phyloP scores from a whole-genome alignment of 225 moss, liverwort and hornwort species.

The Ulota crispa region DNA sequence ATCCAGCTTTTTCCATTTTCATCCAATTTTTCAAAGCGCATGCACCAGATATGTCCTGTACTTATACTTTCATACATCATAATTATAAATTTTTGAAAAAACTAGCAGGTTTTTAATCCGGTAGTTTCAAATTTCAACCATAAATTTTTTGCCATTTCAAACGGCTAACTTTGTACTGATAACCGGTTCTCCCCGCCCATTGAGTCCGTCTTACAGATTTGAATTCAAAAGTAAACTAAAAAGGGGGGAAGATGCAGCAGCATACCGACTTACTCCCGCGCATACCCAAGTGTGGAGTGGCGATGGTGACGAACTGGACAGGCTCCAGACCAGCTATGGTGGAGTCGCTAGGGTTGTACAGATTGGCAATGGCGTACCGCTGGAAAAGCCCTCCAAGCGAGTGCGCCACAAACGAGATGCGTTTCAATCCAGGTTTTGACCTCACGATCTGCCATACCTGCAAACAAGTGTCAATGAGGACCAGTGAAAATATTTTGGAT shows the following conservation, averaged over 20 bases:
- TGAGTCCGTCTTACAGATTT: too few species aligned
- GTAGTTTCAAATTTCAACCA: too few species aligned
- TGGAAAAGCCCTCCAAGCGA: slow-evolving; percentile 90
- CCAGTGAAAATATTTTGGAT: too few species aligned
- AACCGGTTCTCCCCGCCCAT: too few species aligned
- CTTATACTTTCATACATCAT: too few species aligned
- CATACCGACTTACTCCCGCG: slow-evolving; percentile 85
- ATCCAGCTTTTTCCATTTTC: too few species aligned
- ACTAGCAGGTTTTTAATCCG: too few species aligned
- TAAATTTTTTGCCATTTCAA: too few species aligned
- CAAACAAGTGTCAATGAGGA: not conserved
- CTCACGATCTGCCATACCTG: slow-evolving; percentile 59
- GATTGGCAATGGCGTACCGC: slow-evolving; percentile 66
- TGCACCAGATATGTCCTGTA: too few species aligned
- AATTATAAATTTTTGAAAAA: too few species aligned
- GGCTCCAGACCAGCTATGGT: slow-evolving; percentile 81
- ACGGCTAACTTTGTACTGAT: too few species aligned
- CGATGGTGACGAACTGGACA: slow-evolving; percentile 72
- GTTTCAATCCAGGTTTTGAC: slow-evolving; percentile 59
- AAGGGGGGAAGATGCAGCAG: not conserved
- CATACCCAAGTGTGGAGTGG: slow-evolving; percentile 89
- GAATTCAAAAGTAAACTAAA: not conserved
- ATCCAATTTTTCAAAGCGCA: too few species aligned
- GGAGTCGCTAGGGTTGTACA: slow-evolving; percentile 42
- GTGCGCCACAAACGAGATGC: slow-evolving; percentile 82